Percentiles rank a stretch among this genome's conserved stretches.
These are phyloP conservation scores for Apiospora aurea DNA, from an alignment of 2,329 filamentous ascomycete genomes.

Conservation along the genomic window DNA sequence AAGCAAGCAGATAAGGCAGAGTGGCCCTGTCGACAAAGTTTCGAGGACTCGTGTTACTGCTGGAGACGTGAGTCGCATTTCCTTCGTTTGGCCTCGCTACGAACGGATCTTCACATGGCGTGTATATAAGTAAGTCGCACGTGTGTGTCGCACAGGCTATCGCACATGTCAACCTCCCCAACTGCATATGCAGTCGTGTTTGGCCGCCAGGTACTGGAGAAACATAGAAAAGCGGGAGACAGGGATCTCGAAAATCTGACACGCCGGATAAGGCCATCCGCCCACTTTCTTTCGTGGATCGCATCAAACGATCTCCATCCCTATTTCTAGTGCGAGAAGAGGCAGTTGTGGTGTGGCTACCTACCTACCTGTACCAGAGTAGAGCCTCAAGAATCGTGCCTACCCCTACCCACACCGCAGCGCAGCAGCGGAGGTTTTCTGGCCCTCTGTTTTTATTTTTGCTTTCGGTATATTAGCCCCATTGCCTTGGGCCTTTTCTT, in stretches of 20 bases:
- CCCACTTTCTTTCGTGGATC: not conserved
- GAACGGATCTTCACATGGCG: conserved; percentile 19
- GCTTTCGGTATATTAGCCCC: not conserved
- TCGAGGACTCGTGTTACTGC: not conserved
- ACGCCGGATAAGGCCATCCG: conserved; percentile 9
- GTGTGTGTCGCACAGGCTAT: conserved; percentile 16
- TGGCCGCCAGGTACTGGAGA: not conserved
- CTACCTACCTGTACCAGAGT: not conserved
- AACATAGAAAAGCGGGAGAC: conserved; percentile 13
- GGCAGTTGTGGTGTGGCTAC: not conserved
- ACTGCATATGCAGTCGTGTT: conserved; percentile 10
- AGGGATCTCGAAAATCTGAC: conserved; percentile 12
- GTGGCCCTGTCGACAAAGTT: not conserved
- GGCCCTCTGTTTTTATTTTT: not conserved
- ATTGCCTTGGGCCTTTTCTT: not conserved
- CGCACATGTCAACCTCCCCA: conserved; percentile 6
- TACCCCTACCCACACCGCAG: not conserved
- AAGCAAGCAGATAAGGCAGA: not conserved
- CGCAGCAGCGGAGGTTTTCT: not conserved
- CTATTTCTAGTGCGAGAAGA: too few species aligned
- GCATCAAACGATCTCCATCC: not conserved
- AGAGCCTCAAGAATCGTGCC: conserved; percentile 9
- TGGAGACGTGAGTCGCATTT: conserved; percentile 1
- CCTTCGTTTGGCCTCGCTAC: not conserved
- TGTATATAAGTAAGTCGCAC: conserved; percentile 21